Evolutionary conservation across 2,329 filamentous ascomycete species (phyloP), one percentile per base, ranked within the genome.

Genomic region (Trichoderma guizhouense): DNA sequence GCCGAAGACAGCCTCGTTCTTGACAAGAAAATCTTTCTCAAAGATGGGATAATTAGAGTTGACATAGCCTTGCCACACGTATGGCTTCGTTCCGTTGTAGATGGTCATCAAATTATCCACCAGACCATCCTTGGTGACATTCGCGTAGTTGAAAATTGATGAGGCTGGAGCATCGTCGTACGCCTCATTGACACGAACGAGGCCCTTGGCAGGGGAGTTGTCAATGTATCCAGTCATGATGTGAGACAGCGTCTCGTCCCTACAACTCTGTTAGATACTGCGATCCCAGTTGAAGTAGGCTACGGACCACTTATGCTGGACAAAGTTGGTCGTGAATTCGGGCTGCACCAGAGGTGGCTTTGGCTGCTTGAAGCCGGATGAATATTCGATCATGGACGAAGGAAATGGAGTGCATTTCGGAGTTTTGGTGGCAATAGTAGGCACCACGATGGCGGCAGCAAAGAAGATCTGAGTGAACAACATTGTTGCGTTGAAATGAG

Each of bases 241-340:
- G 72, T 83, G 81, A 4, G 82, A 83, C 2, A 83, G 5, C n/a
- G 82, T 79, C 5, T 76, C 61, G 60, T 82, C 78, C 81, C 81
- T 82, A 1, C 3, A 8, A 9, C 18, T 7, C 5, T n/a, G 14
- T 58, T 24, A 67, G 53, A 0, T 28, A 1, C 0, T 2, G n/a
- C 7, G 0, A 24, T n/a, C 15, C 9, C 7, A 14, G 15, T 1
- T 3, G 9, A 1, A 7, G 21, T 7, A 43, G 3, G 18, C 24
- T 5, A 36, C 62, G n/a, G 71, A 80, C 81, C 81, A 82, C 72
- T 83, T 83, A 62, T 83, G 81, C 63, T 83, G 81, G 11, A 82
- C 72, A 58, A 82, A 82, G 26, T 74, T 78, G 24, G 80, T 75
- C 2, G 76, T 71, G 58, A 79, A 82, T 14, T 79, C 79, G 0